Base-by-base conservation (phyloP, 2,329 filamentous ascomycete genomes). In the Emydomyces testavorans region DNA sequence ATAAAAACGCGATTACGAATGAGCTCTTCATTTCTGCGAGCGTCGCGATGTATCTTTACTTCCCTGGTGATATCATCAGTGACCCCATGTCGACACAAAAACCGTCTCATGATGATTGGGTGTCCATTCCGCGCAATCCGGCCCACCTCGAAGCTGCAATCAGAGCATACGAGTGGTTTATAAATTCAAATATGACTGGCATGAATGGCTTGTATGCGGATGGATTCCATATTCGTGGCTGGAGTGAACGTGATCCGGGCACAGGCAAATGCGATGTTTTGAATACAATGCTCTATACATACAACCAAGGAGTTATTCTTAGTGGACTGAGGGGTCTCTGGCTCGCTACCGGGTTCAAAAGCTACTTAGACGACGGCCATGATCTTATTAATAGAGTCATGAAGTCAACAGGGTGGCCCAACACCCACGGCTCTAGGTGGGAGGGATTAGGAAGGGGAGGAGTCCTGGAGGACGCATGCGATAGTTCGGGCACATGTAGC, bases 1-100 rank as follows among this genome's bases (percentile, higher is more conserved):
- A 95, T 70, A 96, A 95, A 62, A 96, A 96, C 59, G 87, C 90
- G 53, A 93, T 96, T 57, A 96, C 90, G 24, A 95, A 95, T 60
- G 80, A 95, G 62, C 76, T 95, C 1, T 95, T 78, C 67, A 85
- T 95, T 51, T 75, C 89, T 0, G 87, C 86, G 0, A 92, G 85
- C 18, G 77, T 90, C 29, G 78, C 76, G 46, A 95, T 96, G 90
- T 95, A 94, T 61, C 74, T 92, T 4, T 77, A 90, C 60, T 93
- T 89, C 55, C 86, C 89, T 0, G 85, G 87, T 1, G 87, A 94
- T 61, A 66, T 74, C 29, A 86, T 89, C 54, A 71, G 75, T 16
- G 80, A 81, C 0, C 85, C 85, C 0, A 92, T 83, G 29, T 36
- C 32, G 13, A 50, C 56, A 57, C 16, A 38, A 35, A 41, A 51